Conservation (phyloP, 2,329 filamentous ascomycete genomes). For the Aureobasidium subglaciale region DNA sequence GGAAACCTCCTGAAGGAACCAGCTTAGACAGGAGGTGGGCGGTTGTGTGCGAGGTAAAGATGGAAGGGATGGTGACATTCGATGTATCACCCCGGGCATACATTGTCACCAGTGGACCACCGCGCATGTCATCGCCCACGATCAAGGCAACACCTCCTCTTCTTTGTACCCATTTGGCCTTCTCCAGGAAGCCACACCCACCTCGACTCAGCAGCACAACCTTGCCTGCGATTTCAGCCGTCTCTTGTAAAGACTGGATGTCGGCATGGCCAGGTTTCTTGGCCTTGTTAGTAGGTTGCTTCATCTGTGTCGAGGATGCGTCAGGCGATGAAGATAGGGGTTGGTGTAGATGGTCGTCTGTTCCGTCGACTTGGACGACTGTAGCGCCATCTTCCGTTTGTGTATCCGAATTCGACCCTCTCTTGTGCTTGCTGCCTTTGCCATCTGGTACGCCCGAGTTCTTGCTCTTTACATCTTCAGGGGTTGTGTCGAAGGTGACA, state of each 20-base stretch:
- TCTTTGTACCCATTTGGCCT: constrained; percentile 93
- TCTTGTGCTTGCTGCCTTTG: constrained; percentile 22
- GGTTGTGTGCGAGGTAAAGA: constrained; percentile 92
- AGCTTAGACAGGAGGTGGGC: constrained; percentile 87
- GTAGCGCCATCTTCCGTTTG: constrained; percentile 12
- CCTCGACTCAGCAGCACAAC: constrained; percentile 86
- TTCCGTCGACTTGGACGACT: constrained; percentile 58
- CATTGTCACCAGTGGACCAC: constrained; percentile 90
- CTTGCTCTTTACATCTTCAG: constrained; percentile 27
- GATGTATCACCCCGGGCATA: constrained; percentile 95
- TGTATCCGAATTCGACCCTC: constrained; percentile 13
- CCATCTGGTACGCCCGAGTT: constrained; percentile 19
- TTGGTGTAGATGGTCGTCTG: constrained; percentile 75
- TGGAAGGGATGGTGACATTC: constrained; percentile 85
- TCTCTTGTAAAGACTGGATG: constrained; percentile 85
- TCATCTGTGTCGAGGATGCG: constrained; percentile 34
- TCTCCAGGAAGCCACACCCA: constrained; percentile 92
- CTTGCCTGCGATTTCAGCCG: constrained; percentile 87
- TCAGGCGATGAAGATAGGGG: constrained; percentile 39
- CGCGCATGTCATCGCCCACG: constrained; percentile 86
- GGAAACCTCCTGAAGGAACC: constrained; percentile 62
- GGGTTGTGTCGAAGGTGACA: constrained; percentile 24
- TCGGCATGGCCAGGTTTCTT: constrained; percentile 59
- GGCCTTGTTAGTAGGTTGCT: constrained; percentile 28
- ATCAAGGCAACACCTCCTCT: constrained; percentile 84